Evolutionary conservation across 345 rosid species (phyloP).

Genomic region (Citrus cavaleriei): DNA sequence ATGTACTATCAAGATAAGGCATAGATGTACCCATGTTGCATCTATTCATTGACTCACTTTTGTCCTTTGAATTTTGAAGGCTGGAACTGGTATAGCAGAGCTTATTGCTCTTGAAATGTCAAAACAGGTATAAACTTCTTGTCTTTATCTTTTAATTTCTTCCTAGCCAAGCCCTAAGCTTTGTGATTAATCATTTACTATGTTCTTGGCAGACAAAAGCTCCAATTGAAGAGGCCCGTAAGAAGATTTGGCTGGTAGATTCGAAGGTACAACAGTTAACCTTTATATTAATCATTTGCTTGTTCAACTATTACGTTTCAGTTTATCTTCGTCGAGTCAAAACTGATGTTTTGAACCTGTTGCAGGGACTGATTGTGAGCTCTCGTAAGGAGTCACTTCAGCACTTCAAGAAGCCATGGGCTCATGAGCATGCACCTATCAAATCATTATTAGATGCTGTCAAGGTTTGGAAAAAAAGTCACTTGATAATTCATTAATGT

Average conservation of each 20-base stretch:
- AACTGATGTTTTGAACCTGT: neutral
- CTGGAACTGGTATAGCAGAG: slow-evolving; percentile 97
- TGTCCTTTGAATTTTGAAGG: slow-evolving; percentile 40
- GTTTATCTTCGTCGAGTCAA: neutral
- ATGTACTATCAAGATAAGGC: neutral
- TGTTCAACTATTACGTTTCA: neutral
- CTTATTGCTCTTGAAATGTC: slow-evolving; percentile 91
- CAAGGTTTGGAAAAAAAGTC: slow-evolving; percentile 44
- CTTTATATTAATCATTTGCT: neutral
- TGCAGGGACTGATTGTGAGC: slow-evolving; percentile 77
- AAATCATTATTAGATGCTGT: slow-evolving; percentile 66
- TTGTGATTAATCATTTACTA: slow-evolving; percentile 15
- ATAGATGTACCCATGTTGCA: neutral
- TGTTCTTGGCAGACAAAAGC: slow-evolving; percentile 44
- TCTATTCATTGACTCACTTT: neutral
- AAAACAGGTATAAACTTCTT: slow-evolving; percentile 35
- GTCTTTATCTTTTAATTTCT: neutral
- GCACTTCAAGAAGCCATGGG: slow-evolving; percentile 95
- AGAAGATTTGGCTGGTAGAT: slow-evolving; percentile 97
- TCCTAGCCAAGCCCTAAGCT: slow-evolving; percentile 2
- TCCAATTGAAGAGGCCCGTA: slow-evolving; percentile 71
- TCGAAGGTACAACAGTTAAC: slow-evolving; percentile 59
- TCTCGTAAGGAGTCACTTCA: slow-evolving; percentile 79
- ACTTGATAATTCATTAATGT: neutral
- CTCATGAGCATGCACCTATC: slow-evolving; percentile 80